A percentile compares a stretch with the other conserved stretches of the same genome.
Conservation (phyloP, 1,284 basidiomycete species). For the Tilletia walkeri region DNA sequence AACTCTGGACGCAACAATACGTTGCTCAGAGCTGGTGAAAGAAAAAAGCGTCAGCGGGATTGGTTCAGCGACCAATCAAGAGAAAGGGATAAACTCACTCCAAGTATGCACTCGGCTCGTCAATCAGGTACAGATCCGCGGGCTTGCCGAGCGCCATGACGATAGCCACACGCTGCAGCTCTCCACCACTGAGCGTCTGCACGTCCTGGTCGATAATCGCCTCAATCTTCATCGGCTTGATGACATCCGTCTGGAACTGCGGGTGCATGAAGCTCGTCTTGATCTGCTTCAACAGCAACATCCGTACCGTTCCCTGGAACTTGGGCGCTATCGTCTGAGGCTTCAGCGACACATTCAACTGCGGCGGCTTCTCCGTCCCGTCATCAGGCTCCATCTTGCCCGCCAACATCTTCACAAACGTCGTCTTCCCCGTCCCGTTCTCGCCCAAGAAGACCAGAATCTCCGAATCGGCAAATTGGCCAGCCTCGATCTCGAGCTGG, state of each 20-base stretch:
- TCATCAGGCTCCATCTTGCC: conserved; percentile 53
- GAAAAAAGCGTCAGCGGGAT: neutral
- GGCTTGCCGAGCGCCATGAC: conserved; percentile 54
- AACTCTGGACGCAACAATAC: conserved; percentile 53
- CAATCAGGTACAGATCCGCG: conserved; percentile 55
- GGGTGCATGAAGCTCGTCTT: conserved; percentile 55
- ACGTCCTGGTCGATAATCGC: conserved; percentile 55
- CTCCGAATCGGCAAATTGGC: conserved; percentile 53
- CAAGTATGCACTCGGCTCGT: conserved; percentile 55
- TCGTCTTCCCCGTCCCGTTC: conserved; percentile 56
- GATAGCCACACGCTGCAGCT: conserved; percentile 54
- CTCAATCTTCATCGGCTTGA: conserved; percentile 55
- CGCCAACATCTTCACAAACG: conserved; percentile 56
- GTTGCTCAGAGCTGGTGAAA: conserved; percentile 47
- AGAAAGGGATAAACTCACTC: conserved; percentile 27
- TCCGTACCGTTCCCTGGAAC: conserved; percentile 55
- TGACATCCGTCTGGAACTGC: conserved; percentile 56
- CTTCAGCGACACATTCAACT: conserved; percentile 54
- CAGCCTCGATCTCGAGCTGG: conserved; percentile 49
- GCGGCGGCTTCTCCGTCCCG: conserved; percentile 48
- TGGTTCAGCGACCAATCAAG: no score
- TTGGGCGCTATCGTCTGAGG: conserved; percentile 56
- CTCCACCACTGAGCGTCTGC: conserved; percentile 54
- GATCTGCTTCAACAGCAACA: conserved; percentile 56
- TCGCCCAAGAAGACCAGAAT: conserved; percentile 56